A percentile compares a stretch with the other conserved stretches of the same genome.
Evolutionary conservation across 2,329 filamentous ascomycete genomes (phyloP).

Genomic region (Leptographium flavum): DNA sequence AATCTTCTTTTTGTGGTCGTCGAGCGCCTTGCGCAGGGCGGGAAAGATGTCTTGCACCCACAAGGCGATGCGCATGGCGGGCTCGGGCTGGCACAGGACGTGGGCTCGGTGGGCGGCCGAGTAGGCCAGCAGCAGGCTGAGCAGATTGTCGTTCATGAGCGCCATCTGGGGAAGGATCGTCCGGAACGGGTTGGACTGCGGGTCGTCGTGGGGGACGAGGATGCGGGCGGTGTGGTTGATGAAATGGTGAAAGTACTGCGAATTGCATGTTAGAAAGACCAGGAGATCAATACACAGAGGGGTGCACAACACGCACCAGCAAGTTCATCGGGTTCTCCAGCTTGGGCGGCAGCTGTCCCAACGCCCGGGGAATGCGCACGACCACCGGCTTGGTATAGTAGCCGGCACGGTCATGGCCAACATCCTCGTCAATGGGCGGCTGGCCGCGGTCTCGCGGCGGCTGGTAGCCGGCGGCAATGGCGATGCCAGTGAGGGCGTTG

Average conservation of each 20-base stretch:
- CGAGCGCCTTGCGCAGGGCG: conserved; percentile 51
- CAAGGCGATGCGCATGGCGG: conserved; percentile 60
- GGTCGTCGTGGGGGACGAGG: conserved; percentile 35
- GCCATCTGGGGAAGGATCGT: conserved; percentile 45
- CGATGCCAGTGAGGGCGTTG: conserved; percentile 40
- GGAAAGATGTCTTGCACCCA: conserved; percentile 74
- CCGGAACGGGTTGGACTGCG: conserved; percentile 37
- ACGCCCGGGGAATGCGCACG: conserved; percentile 36
- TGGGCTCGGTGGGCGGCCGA: conserved; percentile 72
- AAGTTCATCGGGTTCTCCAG: conserved; percentile 70
- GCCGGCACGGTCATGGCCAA: conserved; percentile 31
- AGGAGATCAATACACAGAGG: neutral
- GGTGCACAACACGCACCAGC: conserved; percentile 24
- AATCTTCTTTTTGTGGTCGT: conserved; percentile 45
- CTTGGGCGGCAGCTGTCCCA: conserved; percentile 33
- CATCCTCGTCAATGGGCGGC: conserved; percentile 22
- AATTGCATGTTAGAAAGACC: conserved; percentile 21
- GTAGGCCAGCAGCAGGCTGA: conserved; percentile 67
- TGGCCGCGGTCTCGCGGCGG: conserved; percentile 19
- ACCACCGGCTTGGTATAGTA: conserved; percentile 59
- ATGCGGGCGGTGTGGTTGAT: conserved; percentile 62
- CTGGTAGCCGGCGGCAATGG: neutral
- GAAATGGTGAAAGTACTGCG: conserved; percentile 45
- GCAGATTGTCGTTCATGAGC: conserved; percentile 52
- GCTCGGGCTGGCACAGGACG: conserved; percentile 59